phyloP scores from a whole-genome alignment of 306 rosid genomes.

The Vigna hirtella region DNA sequence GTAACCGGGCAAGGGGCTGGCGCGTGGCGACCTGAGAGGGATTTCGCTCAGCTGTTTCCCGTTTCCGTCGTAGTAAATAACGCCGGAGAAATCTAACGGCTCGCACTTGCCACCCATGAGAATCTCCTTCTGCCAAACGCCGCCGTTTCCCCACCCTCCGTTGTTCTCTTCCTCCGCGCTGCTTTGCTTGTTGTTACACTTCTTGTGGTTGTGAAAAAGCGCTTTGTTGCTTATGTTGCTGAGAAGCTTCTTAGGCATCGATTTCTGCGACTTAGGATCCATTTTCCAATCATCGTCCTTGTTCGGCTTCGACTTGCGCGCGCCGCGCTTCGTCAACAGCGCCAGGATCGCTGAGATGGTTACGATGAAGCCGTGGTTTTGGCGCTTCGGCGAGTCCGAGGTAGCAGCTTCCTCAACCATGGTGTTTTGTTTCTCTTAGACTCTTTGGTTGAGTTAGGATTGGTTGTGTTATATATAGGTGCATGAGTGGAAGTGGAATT shows the following conservation, averaged over 20 bases:
- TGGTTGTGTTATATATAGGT: constrained; percentile 13
- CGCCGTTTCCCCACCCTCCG: constrained; percentile 78
- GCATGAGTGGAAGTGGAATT: constrained; percentile 14
- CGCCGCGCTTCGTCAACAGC: constrained; percentile 51
- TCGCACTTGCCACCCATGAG: constrained; percentile 91
- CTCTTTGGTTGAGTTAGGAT: not conserved
- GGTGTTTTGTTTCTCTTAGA: not conserved
- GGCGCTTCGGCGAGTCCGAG: constrained; percentile 45
- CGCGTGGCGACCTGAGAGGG: constrained; percentile 82
- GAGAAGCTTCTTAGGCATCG: constrained; percentile 73
- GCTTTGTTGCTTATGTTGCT: constrained; percentile 72
- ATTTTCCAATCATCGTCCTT: constrained; percentile 28
- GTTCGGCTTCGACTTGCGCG: constrained; percentile 45
- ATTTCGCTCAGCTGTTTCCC: constrained; percentile 64
- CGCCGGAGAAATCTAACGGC: constrained; percentile 88
- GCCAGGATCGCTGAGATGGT: constrained; percentile 54
- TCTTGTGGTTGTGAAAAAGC: not conserved
- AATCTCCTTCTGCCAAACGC: constrained; percentile 92
- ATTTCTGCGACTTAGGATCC: constrained; percentile 43
- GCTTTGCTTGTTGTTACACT: constrained; percentile 37
- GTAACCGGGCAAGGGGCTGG: constrained; percentile 84
- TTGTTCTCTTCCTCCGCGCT: not conserved
- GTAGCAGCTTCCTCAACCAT: constrained; percentile 35
- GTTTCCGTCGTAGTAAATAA: constrained; percentile 64
- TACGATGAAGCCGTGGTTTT: constrained; percentile 40